These are phyloP conservation scores for Ophiocordyceps robertsii DNA, from an alignment of 2,329 filamentous ascomycete species.

Conservation along the genomic window DNA sequence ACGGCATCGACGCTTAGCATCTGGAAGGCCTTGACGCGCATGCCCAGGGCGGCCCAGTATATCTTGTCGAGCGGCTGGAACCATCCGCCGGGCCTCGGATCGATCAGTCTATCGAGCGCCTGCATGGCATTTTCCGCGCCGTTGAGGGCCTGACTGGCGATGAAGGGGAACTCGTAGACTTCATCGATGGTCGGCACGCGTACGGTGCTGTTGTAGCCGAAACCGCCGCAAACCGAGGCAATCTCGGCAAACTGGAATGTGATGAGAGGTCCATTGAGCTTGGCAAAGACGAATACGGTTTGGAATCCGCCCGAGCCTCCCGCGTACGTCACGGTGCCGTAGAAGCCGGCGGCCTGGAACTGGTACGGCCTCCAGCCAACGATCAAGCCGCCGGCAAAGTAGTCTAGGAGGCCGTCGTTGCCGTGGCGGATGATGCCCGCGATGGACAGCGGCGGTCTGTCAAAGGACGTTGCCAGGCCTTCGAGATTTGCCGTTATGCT, in stretches of 20 bases:
- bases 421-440: slow-evolving; percentile 19
- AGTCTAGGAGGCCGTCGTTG: slow-evolving; percentile 10
- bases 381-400: slow-evolving; percentile 22
- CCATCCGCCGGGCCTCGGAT: slow-evolving; percentile 11
- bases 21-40: slow-evolving; percentile 24
- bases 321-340: slow-evolving; percentile 12
- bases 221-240: slow-evolving; percentile 19
- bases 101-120: slow-evolving; percentile 1
- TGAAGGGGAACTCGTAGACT: slow-evolving; percentile 9
- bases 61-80: slow-evolving; percentile 14
- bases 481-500: slow-evolving; percentile 10
- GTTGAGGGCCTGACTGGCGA: background rate
- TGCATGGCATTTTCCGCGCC: slow-evolving; percentile 1
- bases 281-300: slow-evolving; percentile 22
- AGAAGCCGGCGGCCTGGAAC: slow-evolving; percentile 25
- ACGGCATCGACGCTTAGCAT: slow-evolving; percentile 22
- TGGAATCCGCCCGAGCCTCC: slow-evolving; percentile 7
- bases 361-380: slow-evolving; percentile 20
- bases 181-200: slow-evolving; percentile 13
- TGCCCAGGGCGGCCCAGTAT: slow-evolving; percentile 24
- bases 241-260: slow-evolving; percentile 23
- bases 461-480: slow-evolving; percentile 18
- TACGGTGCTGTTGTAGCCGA: slow-evolving; percentile 23
- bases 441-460: slow-evolving; percentile 20
- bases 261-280: slow-evolving; percentile 23